These are phyloP conservation scores for Fusarium buharicum DNA, from an alignment of 2,329 filamentous ascomycete species.

Conservation along the genomic window DNA sequence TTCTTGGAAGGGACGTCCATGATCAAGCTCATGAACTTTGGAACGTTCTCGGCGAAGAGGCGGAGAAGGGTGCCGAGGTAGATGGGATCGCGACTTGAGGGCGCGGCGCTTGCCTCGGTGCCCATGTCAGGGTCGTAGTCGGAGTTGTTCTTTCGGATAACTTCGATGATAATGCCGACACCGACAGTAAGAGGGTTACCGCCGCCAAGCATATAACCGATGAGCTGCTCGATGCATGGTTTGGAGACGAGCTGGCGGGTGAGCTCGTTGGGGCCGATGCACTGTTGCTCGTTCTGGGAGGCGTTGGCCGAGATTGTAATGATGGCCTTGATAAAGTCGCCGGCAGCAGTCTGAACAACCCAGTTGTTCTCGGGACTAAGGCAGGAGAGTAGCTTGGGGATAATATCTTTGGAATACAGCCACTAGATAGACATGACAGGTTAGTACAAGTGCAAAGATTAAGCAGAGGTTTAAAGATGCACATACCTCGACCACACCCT, in stretches of 20 bases:
- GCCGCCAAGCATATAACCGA: slow-evolving; percentile 89
- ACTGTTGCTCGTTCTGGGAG: slow-evolving; percentile 97
- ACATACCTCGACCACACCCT: slow-evolving; percentile 90
- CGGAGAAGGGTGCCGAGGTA: slow-evolving; percentile 91
- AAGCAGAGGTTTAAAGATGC: not conserved
- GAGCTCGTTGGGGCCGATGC: slow-evolving; percentile 96
- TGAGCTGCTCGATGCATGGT: slow-evolving; percentile 83
- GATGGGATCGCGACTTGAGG: slow-evolving; percentile 90
- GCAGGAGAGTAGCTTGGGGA: slow-evolving; percentile 87
- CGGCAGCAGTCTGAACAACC: slow-evolving; percentile 94
- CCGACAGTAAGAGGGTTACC: slow-evolving; percentile 96
- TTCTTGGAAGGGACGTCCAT: slow-evolving; percentile 79
- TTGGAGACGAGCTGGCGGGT: slow-evolving; percentile 94
- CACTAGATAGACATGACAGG: slow-evolving; percentile 65
- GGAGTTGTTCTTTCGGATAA: slow-evolving; percentile 99
- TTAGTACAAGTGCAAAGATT: slow-evolving; percentile 36
- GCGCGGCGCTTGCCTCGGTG: slow-evolving; percentile 79
- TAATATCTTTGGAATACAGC: slow-evolving; percentile 88
- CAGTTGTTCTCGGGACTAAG: slow-evolving; percentile 85
- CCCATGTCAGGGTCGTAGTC: slow-evolving; percentile 96
- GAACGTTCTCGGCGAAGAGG: slow-evolving; percentile 89
- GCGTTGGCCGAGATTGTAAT: slow-evolving; percentile 99
- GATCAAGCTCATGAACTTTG: slow-evolving; percentile 92
- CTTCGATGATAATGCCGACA: slow-evolving; percentile 96
- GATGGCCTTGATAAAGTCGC: slow-evolving; percentile 97